These are phyloP conservation scores for Trichoderma hamatum DNA, from an alignment of 2,329 filamentous ascomycete genomes.

Conservation along the genomic window DNA sequence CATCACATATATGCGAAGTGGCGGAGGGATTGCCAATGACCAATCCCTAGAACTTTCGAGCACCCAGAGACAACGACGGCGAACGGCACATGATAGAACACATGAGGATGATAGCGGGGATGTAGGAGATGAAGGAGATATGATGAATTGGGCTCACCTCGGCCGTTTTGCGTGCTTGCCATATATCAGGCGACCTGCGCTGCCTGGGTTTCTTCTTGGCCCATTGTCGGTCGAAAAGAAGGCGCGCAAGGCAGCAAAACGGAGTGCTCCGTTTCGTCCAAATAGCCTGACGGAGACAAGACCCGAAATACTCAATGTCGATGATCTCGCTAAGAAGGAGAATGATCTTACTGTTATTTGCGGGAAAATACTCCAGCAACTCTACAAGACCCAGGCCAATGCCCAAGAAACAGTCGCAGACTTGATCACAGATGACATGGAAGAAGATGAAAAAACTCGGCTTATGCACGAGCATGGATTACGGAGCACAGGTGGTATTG, in stretches of 20 bases:
- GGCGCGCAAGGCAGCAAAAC: slow-evolving; percentile 68
- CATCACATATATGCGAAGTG: slow-evolving; percentile 81
- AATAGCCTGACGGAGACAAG: slow-evolving; percentile 70
- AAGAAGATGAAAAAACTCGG: slow-evolving; percentile 49
- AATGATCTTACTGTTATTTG: slow-evolving; percentile 80
- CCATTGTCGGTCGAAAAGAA: slow-evolving; percentile 90
- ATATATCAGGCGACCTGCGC: slow-evolving; percentile 70
- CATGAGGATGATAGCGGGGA: slow-evolving; percentile 59
- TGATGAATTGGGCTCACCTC: slow-evolving; percentile 83
- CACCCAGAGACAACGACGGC: slow-evolving; percentile 52
- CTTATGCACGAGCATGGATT: slow-evolving; percentile 70
- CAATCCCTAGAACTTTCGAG: slow-evolving; percentile 54
- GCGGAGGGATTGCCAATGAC: slow-evolving; percentile 57
- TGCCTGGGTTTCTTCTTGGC: slow-evolving; percentile 83
- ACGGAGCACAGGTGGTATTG: slow-evolving; percentile 69
- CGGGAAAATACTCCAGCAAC: slow-evolving; percentile 67
- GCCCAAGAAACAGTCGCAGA: slow-evolving; percentile 51
- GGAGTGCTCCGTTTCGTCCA: slow-evolving; percentile 70
- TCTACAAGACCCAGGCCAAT: slow-evolving; percentile 54
- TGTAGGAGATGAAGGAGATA: slow-evolving; percentile 73
- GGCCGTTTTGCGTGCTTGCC: slow-evolving; percentile 78
- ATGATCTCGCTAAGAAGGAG: slow-evolving; percentile 76
- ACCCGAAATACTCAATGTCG: slow-evolving; percentile 75
- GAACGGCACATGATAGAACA: slow-evolving; percentile 34
- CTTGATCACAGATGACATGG: slow-evolving; percentile 50